Evolutionary conservation across 257 asterid species (phyloP).

Genomic region (Solanum tarapatanum): DNA sequence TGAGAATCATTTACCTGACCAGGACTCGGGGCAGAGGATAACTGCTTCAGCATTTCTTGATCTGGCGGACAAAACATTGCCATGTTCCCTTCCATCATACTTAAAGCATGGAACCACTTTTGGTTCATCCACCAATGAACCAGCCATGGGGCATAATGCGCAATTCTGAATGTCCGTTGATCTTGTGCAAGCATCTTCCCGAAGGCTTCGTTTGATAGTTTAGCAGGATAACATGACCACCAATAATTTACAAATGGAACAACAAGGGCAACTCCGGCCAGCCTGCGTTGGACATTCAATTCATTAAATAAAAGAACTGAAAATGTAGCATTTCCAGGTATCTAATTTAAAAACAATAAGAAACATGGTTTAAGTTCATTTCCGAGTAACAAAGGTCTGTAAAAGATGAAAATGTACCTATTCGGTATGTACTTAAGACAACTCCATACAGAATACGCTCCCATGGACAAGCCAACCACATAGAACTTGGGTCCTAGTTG

Average conservation of each 20-base stretch:
- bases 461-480: conserved; percentile 63
- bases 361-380: not conserved
- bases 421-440: conserved; percentile 71
- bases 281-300: conserved; percentile 20
- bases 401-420: conserved; percentile 32
- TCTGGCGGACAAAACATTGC: conserved; percentile 39
- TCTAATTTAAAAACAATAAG: not conserved
- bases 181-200: conserved; percentile 23
- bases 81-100: conserved; percentile 33
- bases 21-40: conserved; percentile 27
- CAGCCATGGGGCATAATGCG: conserved; percentile 68
- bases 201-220: conserved; percentile 29
- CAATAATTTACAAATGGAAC: conserved; percentile 60
- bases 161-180: conserved; percentile 45
- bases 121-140: conserved; percentile 86
- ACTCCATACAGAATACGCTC: conserved; percentile 57
- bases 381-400: not conserved
- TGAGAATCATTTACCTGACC: conserved; percentile 36
- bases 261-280: conserved; percentile 71
- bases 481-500: conserved; percentile 59
- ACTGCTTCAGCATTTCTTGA: conserved; percentile 35
- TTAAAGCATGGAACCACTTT: conserved; percentile 56
- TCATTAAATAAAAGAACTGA: not conserved
- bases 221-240: conserved; percentile 63
- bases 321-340: not conserved